phyloP scores from a whole-genome alignment of 73 alveolate species.

The Paraurostyla sp. region DNA sequence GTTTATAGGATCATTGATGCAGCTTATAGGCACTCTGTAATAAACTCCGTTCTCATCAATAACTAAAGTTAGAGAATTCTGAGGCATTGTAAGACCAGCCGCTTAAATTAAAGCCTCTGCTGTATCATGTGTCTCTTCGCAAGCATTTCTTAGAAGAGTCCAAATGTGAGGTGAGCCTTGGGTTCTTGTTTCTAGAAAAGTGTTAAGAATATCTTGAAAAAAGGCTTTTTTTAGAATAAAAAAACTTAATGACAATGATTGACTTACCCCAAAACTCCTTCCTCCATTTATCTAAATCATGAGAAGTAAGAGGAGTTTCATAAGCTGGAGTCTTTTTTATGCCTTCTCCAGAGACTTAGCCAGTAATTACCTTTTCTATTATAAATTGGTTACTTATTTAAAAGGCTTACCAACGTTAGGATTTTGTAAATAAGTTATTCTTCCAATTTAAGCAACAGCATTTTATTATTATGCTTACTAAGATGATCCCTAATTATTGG shows the following conservation, averaged over 20 bases:
- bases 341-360: constrained; percentile 63
- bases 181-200: constrained; percentile 65
- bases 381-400: not conserved
- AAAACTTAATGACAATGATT: too few relatives aligned
- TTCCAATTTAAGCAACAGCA: not conserved
- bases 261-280: constrained; percentile 76
- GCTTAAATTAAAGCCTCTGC: constrained; percentile 71
- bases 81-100: constrained; percentile 57
- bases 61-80: constrained; percentile 54
- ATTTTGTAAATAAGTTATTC: constrained; percentile 56
- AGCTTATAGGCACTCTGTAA: constrained; percentile 69
- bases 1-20: constrained; percentile 72
- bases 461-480: not conserved
- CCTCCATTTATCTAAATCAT: constrained; percentile 73
- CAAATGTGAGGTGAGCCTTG: constrained; percentile 69
- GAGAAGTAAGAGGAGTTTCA: constrained; percentile 68
- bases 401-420: constrained; percentile 46
- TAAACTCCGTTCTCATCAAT: constrained; percentile 64
- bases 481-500: too few relatives aligned
- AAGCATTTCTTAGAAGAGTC: constrained; percentile 56
- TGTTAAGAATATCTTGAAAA: not conserved
- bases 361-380: constrained; percentile 62
- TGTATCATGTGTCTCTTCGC: constrained; percentile 62
- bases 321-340: constrained; percentile 75
- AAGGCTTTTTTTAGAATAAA: too few relatives aligned